Base-by-base conservation (phyloP, 306 rosid genomes). In the Ormosia emarginata region DNA sequence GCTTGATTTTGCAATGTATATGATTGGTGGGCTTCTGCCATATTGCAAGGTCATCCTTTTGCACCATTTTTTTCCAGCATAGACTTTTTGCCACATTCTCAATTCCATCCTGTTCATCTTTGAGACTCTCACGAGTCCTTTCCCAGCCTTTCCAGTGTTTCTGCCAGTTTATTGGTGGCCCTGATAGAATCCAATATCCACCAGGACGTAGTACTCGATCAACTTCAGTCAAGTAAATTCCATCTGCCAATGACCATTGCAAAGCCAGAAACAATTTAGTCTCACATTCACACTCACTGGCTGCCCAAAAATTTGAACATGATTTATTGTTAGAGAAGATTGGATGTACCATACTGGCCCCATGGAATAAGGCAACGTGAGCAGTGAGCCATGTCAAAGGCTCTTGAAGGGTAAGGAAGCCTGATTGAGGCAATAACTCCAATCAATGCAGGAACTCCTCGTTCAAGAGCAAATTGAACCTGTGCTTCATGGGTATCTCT, bases 361-460 rank as follows among this genome's bases (percentile, higher is more conserved):
- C 99, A 96, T 0, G 99, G 99, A 78, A 96, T 96, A 69, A 96
- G 99, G 85, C 99, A 96, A 40, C 99, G 97, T 9, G 99, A 96
- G 88, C 99, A 95, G 12, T 95, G 99, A 65, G 99, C 99, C 91
- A 95, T 86, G 90, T 95, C 99, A 49, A 95, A 95, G 18, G 97
- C 90, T 78, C 99, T 89, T 10, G 99, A 92, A 72, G 99, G 99
- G 87, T 95, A 95, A 17, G 99, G 99, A 66, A 95, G 99, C 79
- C 97, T 88, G 0, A 84, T 83, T 41, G 99, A 90, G 34, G 98
- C 99, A 70, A 95, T 81, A 77, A 95, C 88, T 62, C 99, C 99
- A 63, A 95, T 92, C 88, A 95, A 67, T 32, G 99, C 97, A 30
- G 99, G 99, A 59, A 95, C 92, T 74, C 99, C 99, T 76, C 99